Conservation (phyloP, 257 asterid species). For the Ligustrum vulgare region DNA sequence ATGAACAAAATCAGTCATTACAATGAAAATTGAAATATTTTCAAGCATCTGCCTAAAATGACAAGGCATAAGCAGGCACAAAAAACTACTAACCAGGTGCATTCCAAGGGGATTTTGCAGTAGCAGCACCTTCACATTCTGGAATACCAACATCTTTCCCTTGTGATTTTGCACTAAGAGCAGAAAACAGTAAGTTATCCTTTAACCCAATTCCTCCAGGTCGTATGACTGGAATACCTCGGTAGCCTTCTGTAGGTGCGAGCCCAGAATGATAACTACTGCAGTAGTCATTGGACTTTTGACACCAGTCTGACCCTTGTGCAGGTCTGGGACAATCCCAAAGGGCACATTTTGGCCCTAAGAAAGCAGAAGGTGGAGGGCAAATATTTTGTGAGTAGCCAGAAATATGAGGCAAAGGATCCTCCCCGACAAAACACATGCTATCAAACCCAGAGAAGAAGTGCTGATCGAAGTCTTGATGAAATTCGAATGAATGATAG, state of each 20-base stretch:
- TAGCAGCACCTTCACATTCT: slow-evolving; percentile 98
- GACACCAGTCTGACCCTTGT: slow-evolving; percentile 49
- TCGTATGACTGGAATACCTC: slow-evolving; percentile 79
- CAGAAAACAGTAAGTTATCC: slow-evolving; percentile 89
- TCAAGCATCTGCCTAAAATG: background rate
- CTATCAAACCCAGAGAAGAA: slow-evolving; percentile 57
- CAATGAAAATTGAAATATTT: background rate
- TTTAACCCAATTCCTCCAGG: slow-evolving; percentile 92
- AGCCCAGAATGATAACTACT: slow-evolving; percentile 52
- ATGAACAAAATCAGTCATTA: slow-evolving; percentile 15
- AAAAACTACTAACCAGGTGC: slow-evolving; percentile 65
- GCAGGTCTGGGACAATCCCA: slow-evolving; percentile 89
- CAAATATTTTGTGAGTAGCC: slow-evolving; percentile 54
- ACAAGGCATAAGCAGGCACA: background rate
- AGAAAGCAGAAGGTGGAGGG: slow-evolving; percentile 94
- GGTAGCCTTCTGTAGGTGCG: slow-evolving; percentile 87
- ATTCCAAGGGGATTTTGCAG: slow-evolving; percentile 98
- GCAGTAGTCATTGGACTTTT: slow-evolving; percentile 58
- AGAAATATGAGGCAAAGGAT: slow-evolving; percentile 48
- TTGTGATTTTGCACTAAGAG: slow-evolving; percentile 78
- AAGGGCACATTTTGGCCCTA: slow-evolving; percentile 97
- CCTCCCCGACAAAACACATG: slow-evolving; percentile 48
- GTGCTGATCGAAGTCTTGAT: slow-evolving; percentile 66
- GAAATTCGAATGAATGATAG: slow-evolving; percentile 53
- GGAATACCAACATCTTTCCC: slow-evolving; percentile 93